phyloP scores from a whole-genome alignment of 2,329 filamentous ascomycete species.

The Aspergillus melleus region DNA sequence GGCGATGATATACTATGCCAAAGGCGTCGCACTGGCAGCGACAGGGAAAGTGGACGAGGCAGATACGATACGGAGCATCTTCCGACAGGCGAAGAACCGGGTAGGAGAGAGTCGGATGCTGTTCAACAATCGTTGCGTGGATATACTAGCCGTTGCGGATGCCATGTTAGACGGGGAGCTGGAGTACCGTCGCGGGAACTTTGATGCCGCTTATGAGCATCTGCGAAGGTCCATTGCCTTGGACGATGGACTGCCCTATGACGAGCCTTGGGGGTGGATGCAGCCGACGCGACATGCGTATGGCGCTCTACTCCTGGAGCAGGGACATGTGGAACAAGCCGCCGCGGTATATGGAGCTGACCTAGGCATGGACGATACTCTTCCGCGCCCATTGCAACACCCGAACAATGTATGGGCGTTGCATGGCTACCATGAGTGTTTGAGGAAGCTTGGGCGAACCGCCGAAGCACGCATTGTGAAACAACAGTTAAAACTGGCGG shows the following conservation, averaged over 20 bases:
- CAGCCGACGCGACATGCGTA: slow-evolving; percentile 71
- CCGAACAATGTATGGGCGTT: slow-evolving; percentile 75
- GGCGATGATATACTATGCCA: slow-evolving; percentile 67
- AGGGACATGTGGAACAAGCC: slow-evolving; percentile 59
- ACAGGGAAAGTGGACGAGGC: slow-evolving; percentile 58
- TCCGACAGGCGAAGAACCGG: slow-evolving; percentile 50
- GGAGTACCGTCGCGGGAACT: slow-evolving; percentile 64
- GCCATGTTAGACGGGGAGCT: slow-evolving; percentile 73
- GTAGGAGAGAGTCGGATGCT: slow-evolving; percentile 63
- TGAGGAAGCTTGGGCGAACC: slow-evolving; percentile 54
- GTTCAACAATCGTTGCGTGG: slow-evolving; percentile 66
- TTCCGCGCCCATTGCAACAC: slow-evolving; percentile 66
- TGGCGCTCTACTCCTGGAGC: slow-evolving; percentile 68
- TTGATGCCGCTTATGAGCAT: slow-evolving; percentile 59
- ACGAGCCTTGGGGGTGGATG: slow-evolving; percentile 81
- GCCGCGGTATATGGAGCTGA: slow-evolving; percentile 61
- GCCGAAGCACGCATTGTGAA: slow-evolving; percentile 51
- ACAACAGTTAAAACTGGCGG: slow-evolving; percentile 53
- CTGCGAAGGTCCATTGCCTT: slow-evolving; percentile 59
- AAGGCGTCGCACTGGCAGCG: slow-evolving; percentile 66
- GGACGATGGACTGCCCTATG: slow-evolving; percentile 66
- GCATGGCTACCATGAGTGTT: slow-evolving; percentile 71
- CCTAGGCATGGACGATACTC: slow-evolving; percentile 58
- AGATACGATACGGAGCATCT: slow-evolving; percentile 50
- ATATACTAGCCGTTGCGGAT: slow-evolving; percentile 62